Base-by-base conservation (phyloP, 1,284 basidiomycete genomes). In the Pyrrhoderma lamaoense region DNA sequence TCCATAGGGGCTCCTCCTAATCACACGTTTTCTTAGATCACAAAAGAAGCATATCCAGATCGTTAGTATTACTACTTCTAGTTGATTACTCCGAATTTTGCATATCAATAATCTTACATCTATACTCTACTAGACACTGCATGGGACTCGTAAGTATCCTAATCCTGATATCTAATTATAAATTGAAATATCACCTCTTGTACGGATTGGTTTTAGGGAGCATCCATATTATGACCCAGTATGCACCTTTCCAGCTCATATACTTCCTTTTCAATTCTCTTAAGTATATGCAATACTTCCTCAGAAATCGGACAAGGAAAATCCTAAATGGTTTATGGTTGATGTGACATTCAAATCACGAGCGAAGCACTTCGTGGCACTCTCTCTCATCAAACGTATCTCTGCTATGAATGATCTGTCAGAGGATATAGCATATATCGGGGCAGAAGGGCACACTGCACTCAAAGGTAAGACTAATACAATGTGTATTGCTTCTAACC, bases 301-400 rank as follows among this genome's bases (percentile, higher is more conserved):
- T 21, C 49, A 89, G 76, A 95, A 94, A 79, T 81, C 91, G 0
- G 74, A 87, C 49, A 61, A 80, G 60, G 74, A 77, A 1, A 71
- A 78, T 8, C 94, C 94, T 1, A 90, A 80, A 60, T 98, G 95
- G 95, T 95, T 76, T 71, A 95, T 97, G 89, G 85, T 93, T 46
- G 85, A 92, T 60, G 75, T 92, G 34, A 76, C 73, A 25, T 93
- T 94, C 65, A 63, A 68, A n/a, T 67, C 75, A 7, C 81, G 86
- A 23, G 74, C 89, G 4, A 59, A 65, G 8, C 72, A 94, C 67
- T 88, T 92, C 56, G 79, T 97, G 2, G 85, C 93, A 0, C 72
- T 97, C 3, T 74, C 83, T 2, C 68, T 94, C 1, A 71, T 97
- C 49, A 83, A 87, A 49, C 68, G 73, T 37, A 76, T 95, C 35